Conservation (phyloP, 805 yeast genomes). For the Wickerhamomyces hampshirensis region DNA sequence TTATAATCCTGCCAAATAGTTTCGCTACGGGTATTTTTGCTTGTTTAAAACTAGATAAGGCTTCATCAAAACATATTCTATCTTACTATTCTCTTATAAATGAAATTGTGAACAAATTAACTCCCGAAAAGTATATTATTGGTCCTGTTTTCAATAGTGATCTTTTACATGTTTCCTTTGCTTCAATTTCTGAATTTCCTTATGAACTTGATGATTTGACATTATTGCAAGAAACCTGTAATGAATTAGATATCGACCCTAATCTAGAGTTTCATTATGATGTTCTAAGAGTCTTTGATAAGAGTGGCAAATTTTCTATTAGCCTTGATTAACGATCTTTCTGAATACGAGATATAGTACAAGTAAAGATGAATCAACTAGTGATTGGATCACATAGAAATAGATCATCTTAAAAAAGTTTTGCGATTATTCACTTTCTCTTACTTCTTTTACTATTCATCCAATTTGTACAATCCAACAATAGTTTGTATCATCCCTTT, state of each 20-base stretch:
- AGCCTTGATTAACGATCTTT: too few species aligned
- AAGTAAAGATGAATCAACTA: too few species aligned
- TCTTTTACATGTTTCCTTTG: conserved; percentile 16
- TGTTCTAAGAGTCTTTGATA: conserved; percentile 11
- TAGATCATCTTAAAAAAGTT: too few species aligned
- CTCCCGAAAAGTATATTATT: background rate
- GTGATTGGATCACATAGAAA: too few species aligned
- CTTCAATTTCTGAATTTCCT: background rate
- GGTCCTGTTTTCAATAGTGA: conserved; percentile 7
- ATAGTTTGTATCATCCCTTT: too few species aligned
- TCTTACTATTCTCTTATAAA: conserved; percentile 8
- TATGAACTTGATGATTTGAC: conserved; percentile 5
- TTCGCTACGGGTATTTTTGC: conserved; percentile 3
- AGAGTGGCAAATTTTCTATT: conserved; percentile 4
- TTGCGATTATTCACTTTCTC: too few species aligned
- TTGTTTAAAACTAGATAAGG: conserved; percentile 6
- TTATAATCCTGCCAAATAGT: conserved; percentile 8
- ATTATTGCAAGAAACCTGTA: conserved; percentile 7
- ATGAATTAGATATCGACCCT: conserved; percentile 9
- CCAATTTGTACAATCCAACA: too few species aligned
- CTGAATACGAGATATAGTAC: too few species aligned
- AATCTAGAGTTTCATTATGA: conserved; percentile 9
- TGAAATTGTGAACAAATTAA: background rate
- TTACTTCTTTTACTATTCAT: too few species aligned
- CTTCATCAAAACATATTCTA: conserved; percentile 2